Evolutionary conservation across 1,284 basidiomycete genomes (phyloP), one percentile per base, ranked within the genome.

Genomic region (Bondarzewia mesenterica): DNA sequence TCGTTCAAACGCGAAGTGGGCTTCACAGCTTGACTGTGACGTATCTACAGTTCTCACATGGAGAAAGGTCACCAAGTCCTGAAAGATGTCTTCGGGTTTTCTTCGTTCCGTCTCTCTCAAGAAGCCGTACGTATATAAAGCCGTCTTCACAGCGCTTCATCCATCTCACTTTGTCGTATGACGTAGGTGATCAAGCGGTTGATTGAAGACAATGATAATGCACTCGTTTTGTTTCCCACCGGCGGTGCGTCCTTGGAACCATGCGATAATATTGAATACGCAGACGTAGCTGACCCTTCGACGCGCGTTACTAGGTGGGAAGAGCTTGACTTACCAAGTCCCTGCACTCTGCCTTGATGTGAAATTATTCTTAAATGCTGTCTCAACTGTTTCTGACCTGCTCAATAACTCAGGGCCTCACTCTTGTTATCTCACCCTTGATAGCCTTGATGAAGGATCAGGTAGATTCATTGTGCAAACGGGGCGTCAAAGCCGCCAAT

Each of bases 401-500:
- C 32, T 8, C 32, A 18, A 16, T 25, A 27, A 14, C 58, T 58
- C 42, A 67, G 53, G 79, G 79, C 3, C 67, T 87, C 16, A 85
- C 85, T 0, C 71, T 88, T 40, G 84, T 88, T 46, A 72, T 89
- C 15, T 85, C 81, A 4, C 82, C 82, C 0, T 66, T 85, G 7
- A 69, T 84, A 12, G 57, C 59, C 4, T 48, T 63, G 2, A 64
- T 63, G 60, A 63, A 60, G 47, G 82, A 85, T 55, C 82, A 85
- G 60, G 76, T 78, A 8, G 65, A 70, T 10, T 69, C 73, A 40
- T 68, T 85, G 3, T 61, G 68, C 46, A 58, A 64, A 14, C 71
- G 71, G n/a, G 65, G 66, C 2, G 72, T 85, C 47, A 77, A 82
- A 7, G 80, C 81, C 2, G 75, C 82, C 18, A 78, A 72, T 32